A percentile compares a stretch with the other conserved stretches of the same genome.
Conservation (phyloP, 495 filamentous ascomycete species). For the Penicillium fimorum region DNA sequence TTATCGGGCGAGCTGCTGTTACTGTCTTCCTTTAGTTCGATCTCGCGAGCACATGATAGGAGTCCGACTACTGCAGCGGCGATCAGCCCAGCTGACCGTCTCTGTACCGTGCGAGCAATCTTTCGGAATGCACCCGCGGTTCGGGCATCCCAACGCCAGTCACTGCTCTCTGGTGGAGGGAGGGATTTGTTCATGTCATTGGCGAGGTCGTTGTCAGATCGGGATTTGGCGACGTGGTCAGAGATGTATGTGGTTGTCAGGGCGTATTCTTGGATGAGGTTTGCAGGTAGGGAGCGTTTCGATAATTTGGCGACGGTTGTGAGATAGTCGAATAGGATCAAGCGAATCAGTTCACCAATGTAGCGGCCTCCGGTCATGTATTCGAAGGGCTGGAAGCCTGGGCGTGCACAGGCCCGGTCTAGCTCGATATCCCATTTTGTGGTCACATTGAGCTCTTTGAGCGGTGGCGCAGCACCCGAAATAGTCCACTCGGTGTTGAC, state of each 20-base stretch:
- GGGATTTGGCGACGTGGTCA: slow-evolving; percentile 54
- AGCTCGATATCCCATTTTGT: slow-evolving; percentile 71
- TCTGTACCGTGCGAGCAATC: slow-evolving; percentile 63
- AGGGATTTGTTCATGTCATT: slow-evolving; percentile 53
- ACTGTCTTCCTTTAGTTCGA: slow-evolving; percentile 51
- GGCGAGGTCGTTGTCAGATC: slow-evolving; percentile 47
- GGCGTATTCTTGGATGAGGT: slow-evolving; percentile 58
- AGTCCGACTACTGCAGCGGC: slow-evolving; percentile 70
- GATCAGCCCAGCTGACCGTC: slow-evolving; percentile 67
- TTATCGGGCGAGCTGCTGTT: slow-evolving; percentile 37
- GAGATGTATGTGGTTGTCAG: slow-evolving; percentile 71
- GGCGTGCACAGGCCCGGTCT: slow-evolving; percentile 62
- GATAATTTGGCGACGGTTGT: slow-evolving; percentile 37
- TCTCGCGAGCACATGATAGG: slow-evolving; percentile 63
- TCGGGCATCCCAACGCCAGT: slow-evolving; percentile 59
- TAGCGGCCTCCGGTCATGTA: slow-evolving; percentile 86
- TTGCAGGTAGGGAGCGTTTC: slow-evolving; percentile 51
- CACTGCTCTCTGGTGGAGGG: slow-evolving; percentile 44
- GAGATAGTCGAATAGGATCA: slow-evolving; percentile 69
- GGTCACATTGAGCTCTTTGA: slow-evolving; percentile 60
- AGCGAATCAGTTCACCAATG: slow-evolving; percentile 75
- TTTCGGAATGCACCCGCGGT: slow-evolving; percentile 55
- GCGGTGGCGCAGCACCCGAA: slow-evolving; percentile 64
- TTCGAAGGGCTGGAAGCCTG: slow-evolving; percentile 83
- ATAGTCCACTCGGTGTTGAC: slow-evolving; percentile 90